Evolutionary conservation across 1,284 basidiomycete genomes (phyloP), one percentile per base, ranked within the genome.

Genomic region (Puccinia hordei): DNA sequence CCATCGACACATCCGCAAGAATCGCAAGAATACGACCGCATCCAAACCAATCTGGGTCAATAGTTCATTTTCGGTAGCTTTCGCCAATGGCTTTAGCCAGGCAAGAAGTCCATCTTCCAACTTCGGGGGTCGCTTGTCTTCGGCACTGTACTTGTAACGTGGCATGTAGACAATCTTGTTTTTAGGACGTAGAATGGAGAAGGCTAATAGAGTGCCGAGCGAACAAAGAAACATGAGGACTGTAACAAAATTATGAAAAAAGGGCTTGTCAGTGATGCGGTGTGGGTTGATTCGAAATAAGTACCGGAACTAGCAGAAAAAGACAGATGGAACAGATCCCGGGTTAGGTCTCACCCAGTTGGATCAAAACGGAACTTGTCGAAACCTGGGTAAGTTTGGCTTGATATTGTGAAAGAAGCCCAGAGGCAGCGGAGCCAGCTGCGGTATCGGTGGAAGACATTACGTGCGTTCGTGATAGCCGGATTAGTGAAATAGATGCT

Each of bases 21-120:
- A 98, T 30, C 95, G 92, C 24, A 99, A 90, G 86, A 93, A 99
- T 17, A 92, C 90, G 72, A 94, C 92, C 0, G 95, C 96, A 85
- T 99, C 97, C 27, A 98, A 90, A 22, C 89, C 96, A 84, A 98
- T 89, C 85, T 95, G 94, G 83, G 93, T 90, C 44, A 98, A 88
- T 63, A 98, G 90, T 83, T 94, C 91, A 38, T 91, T 90, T 86
- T 99, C 96, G 83, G 92, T 92, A 41, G 92, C 91, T 82, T 90
- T 89, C 72, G 94, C 84, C 27, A 98, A 89, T 1, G 96, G 95
- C 30, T 91, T 91, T 0, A 98, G 87, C 96, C 95, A 86, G 57
- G 83, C 82, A 61, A 85, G 83, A 55, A 82, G 66, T 22, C 79
- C 79, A 61, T 78, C 82, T 71, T 57, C 76, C 24, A 81, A 24